A percentile compares a stretch with the other conserved stretches of the same genome.
These are phyloP conservation scores for Diaporthe ilicicola DNA, from an alignment of 2,329 filamentous ascomycete genomes.

Conservation along the genomic window DNA sequence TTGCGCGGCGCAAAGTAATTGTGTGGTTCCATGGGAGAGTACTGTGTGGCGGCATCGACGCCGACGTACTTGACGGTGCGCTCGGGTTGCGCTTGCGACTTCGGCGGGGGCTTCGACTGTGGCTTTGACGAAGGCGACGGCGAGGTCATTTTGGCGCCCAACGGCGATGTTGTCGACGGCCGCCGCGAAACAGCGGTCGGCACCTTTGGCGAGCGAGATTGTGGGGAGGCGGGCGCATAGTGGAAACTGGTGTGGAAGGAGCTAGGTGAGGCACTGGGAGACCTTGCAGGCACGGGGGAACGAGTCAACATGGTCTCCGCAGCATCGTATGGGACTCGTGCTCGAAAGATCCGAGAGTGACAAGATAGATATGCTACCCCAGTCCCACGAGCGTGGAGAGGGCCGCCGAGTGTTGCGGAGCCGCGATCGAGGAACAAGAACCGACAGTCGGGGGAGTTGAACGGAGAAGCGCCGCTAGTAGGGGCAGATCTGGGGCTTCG, in stretches of 20 bases:
- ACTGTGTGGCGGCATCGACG: conserved; percentile 58
- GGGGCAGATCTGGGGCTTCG: conserved; percentile 18
- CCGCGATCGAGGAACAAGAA: conserved; percentile 1
- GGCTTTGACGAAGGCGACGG: conserved; percentile 37
- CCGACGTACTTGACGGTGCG: conserved; percentile 53
- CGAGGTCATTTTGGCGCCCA: conserved; percentile 41
- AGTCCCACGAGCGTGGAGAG: conserved; percentile 24
- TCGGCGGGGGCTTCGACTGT: conserved; percentile 34
- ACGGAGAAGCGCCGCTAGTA: conserved; percentile 10
- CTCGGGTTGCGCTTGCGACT: conserved; percentile 39
- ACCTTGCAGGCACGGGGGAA: conserved; percentile 59
- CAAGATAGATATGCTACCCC: conserved; percentile 32
- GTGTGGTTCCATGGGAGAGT: conserved; percentile 58
- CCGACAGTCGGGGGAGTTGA: neutral
- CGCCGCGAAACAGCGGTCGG: conserved; percentile 51
- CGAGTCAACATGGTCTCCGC: conserved; percentile 67
- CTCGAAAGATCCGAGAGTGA: conserved; percentile 40
- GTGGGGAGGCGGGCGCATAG: conserved; percentile 57
- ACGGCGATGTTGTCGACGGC: conserved; percentile 48
- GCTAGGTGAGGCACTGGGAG: conserved; percentile 61
- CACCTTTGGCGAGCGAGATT: conserved; percentile 52
- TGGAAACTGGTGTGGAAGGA: conserved; percentile 50
- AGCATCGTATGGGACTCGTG: conserved; percentile 46
- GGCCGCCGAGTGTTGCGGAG: conserved; percentile 8
- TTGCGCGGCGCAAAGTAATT: conserved; percentile 43